Evolutionary conservation across 2,329 filamentous ascomycete species (phyloP), one percentile per base, ranked within the genome.

Genomic region (Cladosporium austrohemisphaericum): DNA sequence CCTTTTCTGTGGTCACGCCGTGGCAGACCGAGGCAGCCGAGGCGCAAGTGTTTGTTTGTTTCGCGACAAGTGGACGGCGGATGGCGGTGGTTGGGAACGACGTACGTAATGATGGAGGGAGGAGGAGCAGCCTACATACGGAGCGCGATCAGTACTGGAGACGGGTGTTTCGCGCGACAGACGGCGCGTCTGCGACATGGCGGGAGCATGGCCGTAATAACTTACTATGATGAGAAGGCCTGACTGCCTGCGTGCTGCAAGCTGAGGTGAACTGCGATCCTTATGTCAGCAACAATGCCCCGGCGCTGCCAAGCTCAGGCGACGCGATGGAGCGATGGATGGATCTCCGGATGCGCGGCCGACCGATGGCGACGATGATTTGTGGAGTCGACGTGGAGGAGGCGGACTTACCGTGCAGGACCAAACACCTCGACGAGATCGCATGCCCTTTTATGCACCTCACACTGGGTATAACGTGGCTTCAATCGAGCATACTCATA

Each of bases 151-250:
- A 40, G 37, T 40, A 40, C 14, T 28, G 23, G n/a, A 16, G 2
- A 3, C 23, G 14, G 37, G 5, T 16, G 37, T 23, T 16, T 23
- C 13, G 18, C 18, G 37, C 22, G 37, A 14, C 37, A 40, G 28
- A 40, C 19, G 37, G 28, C 37, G 37, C 37, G 37, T 11, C 23
- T 8, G n/a, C 4, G 20, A n/a, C 37, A 40, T 40, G 37, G 14
- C 28, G 36, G 36, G 36, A n/a, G n/a, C 36, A 40, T 26, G 36
- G 36, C n/a, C 13, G 16, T 28, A 26, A 28, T 40, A 23, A 40
- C 37, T 40, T 40, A 40, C 37, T 28, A n/a, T 40, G 37, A 28
- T 40, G 37, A 14, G 37, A 40, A 23, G 29, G 29, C 37, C 22
- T 40, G 37, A 26, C 8, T 14, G 37, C 25, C 23, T 40, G 23